These are phyloP conservation scores for Morella rubra DNA, from an alignment of 306 rosid species.

Conservation along the genomic window DNA sequence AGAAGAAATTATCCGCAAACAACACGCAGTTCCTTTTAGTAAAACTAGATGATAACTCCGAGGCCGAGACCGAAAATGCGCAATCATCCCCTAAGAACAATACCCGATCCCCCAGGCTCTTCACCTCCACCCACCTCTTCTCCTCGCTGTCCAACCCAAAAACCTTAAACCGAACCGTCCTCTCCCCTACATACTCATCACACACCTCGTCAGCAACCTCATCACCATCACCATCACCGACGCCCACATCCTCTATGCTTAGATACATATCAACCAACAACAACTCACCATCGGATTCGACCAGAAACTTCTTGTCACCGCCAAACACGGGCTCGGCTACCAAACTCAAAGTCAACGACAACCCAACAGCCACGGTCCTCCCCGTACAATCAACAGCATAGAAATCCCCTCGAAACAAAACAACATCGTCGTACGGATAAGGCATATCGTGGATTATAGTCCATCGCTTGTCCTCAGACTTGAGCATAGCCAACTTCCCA, in stretches of 20 bases:
- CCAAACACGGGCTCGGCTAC: constrained; percentile 76
- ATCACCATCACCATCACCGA: constrained; percentile 15
- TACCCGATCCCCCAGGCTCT: constrained; percentile 55
- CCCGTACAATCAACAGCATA: constrained; percentile 71
- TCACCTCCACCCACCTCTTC: constrained; percentile 57
- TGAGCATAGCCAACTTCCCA: constrained; percentile 63
- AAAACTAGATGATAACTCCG: constrained; percentile 36
- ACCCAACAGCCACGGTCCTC: constrained; percentile 48
- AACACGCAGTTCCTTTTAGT: constrained; percentile 56
- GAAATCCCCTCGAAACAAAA: constrained; percentile 41
- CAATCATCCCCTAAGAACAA: constrained; percentile 78
- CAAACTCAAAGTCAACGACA: constrained; percentile 27
- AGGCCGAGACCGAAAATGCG: constrained; percentile 54
- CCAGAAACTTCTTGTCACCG: constrained; percentile 80
- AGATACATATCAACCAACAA: constrained; percentile 67
- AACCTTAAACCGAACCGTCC: constrained; percentile 53
- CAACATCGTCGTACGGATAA: constrained; percentile 70
- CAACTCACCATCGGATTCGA: constrained; percentile 57
- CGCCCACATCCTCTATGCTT: constrained; percentile 14
- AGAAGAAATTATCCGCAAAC: constrained; percentile 54
- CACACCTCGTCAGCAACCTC: constrained; percentile 17
- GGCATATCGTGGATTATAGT: constrained; percentile 56
- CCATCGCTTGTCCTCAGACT: constrained; percentile 58
- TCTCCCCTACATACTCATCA: constrained; percentile 43
- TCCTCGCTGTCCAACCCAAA: constrained; percentile 43